Base-by-base conservation (phyloP, 2,329 filamentous ascomycete species). In the Capronia coronata region DNA sequence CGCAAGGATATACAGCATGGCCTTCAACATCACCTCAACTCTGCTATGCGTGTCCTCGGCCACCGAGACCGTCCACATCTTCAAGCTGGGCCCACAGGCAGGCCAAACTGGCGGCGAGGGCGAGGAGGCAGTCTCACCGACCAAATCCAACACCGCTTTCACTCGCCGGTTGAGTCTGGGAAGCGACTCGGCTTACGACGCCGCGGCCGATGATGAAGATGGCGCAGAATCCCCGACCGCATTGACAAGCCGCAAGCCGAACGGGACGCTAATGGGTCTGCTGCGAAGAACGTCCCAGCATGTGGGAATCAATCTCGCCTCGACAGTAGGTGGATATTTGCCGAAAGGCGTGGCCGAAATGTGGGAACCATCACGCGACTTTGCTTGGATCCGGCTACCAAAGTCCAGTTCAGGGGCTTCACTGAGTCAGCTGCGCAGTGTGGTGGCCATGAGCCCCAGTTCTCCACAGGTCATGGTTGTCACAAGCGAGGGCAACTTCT, bases 391-490 rank as follows among this genome's bases (percentile, higher is more conserved):
- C 63, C 94, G 93, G 66, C 80, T 98, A 41, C 91, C 91, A 11
- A 87, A 85, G 63, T 67, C 64, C 5, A 63, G 61, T 7, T 62
- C 60, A 25, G 69, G 69, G 19, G 62, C 65, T 19, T 63, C 67
- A 23, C 48, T 63, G n/a, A 73, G 76, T 0, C 83, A 87, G 0
- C 68, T 94, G 34, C 77, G 86, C 58, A 95, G 88, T 58, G 91
- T 98, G n/a, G 93, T 98, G 37, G 91, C 93, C 7, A 94, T 98
- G 84, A 95, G 87, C 65, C 93, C 84, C 63, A 94, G 83, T 64
- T 90, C 86, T 21, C 93, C 93, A 1, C 90, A 97, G 62, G 87
- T 98, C 42, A 97, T 98, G 90, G 87, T 97, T 0, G 90, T 96
- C 11, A 98, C 93, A 0, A 96, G 86, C 61, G 93, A 98, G 65